These are phyloP conservation scores for Tetrahymena thermophila DNA, from an alignment of 73 alveolate genomes.

Conservation along the genomic window DNA sequence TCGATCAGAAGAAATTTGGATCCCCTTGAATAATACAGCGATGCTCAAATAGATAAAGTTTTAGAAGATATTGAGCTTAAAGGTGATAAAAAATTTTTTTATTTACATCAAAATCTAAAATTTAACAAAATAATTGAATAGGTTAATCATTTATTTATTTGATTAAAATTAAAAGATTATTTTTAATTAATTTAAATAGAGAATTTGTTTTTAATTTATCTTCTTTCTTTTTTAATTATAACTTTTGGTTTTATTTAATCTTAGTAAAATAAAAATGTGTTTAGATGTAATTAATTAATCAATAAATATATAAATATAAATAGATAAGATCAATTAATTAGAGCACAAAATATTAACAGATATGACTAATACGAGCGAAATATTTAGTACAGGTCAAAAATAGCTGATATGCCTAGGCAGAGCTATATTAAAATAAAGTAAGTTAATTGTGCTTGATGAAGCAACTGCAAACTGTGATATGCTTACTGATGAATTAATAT, in stretches of 20 bases:
- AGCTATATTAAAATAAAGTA: conserved; percentile 72
- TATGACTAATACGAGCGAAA: not conserved
- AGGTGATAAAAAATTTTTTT: not conserved
- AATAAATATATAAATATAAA: not conserved
- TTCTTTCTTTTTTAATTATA: too few species aligned
- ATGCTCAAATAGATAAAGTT: conserved; percentile 2
- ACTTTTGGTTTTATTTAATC: too few species aligned
- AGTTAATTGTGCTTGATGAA: conserved; percentile 88
- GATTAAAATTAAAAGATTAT: too few species aligned
- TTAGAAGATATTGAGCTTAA: conserved; percentile 24
- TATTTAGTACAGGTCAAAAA: conserved; percentile 82
- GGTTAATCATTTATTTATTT: too few species aligned
- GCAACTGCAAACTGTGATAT: conserved; percentile 93
- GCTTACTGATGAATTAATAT: conserved; percentile 73
- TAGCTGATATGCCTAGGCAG: conserved; percentile 88
- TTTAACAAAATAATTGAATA: too few species aligned
- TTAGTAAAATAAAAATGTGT: too few species aligned
- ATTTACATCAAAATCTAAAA: too few species aligned
- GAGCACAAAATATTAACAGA: conserved; percentile 15
- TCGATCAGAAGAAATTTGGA: conserved; percentile 71
- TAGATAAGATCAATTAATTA: not conserved
- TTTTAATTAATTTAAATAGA: too few species aligned
- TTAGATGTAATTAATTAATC: too few species aligned
- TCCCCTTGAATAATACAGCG: conserved; percentile 44
- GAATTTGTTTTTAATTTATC: too few species aligned